A percentile compares a stretch with the other conserved stretches of the same genome.
Evolutionary conservation across 2,329 filamentous ascomycete genomes (phyloP).

Genomic region (Alternaria rosae): DNA sequence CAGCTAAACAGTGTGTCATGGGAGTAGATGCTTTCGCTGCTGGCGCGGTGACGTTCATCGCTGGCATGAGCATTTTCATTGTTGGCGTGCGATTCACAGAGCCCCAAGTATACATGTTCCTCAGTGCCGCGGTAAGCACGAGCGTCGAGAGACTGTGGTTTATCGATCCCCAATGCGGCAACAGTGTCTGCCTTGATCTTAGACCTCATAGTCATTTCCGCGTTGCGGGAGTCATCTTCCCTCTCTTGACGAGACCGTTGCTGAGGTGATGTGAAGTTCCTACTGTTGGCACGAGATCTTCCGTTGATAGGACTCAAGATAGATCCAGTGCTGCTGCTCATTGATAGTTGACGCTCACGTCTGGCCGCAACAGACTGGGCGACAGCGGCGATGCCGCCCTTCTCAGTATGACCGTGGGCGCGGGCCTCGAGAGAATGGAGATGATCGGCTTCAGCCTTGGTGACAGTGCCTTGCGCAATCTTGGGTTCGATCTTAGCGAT

Average conservation of each 20-base stretch:
- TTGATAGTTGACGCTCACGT: constrained; percentile 28
- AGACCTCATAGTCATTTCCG: constrained; percentile 33
- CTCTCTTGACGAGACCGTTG: constrained; percentile 43
- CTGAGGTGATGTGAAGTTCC: constrained; percentile 21
- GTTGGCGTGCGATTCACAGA: neutral
- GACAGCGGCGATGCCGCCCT: constrained; percentile 47
- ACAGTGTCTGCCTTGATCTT: constrained; percentile 48
- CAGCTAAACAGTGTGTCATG: constrained; percentile 37
- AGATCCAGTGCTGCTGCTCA: constrained; percentile 18
- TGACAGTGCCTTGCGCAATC: constrained; percentile 44
- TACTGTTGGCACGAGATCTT: constrained; percentile 20
- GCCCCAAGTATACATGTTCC: constrained; percentile 26
- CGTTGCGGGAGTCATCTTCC: constrained; percentile 41
- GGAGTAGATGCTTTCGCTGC: constrained; percentile 16
- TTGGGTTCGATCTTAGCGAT: constrained; percentile 43
- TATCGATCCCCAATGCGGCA: constrained; percentile 43
- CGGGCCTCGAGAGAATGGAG: constrained; percentile 54
- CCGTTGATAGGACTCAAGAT: neutral
- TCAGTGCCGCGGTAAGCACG: constrained; percentile 41
- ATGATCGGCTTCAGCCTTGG: constrained; percentile 50
- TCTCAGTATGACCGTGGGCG: constrained; percentile 44
- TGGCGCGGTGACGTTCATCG: constrained; percentile 12
- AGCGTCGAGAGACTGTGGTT: constrained; percentile 41
- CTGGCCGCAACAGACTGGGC: constrained; percentile 52
- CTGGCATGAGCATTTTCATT: neutral